phyloP scores from a whole-genome alignment of 2,329 filamentous ascomycete species.

The Microcyclospora pomicola region DNA sequence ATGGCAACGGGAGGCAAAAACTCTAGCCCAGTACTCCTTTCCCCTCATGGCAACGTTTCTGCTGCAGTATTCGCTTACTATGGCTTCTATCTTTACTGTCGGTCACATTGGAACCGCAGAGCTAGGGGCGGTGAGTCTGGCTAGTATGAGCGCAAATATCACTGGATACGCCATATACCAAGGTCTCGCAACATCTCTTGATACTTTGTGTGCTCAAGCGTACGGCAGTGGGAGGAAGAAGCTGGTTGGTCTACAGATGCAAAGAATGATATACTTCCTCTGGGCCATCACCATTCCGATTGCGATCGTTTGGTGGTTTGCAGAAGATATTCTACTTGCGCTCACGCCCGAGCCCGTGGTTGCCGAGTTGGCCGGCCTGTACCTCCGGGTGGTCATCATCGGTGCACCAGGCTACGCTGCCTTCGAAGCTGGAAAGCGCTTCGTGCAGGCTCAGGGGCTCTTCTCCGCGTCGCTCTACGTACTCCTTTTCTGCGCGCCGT shows the following conservation, averaged over 20 bases:
- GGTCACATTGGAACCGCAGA: slow-evolving; percentile 34
- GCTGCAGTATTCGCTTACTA: slow-evolving; percentile 32
- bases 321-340: slow-evolving; percentile 45
- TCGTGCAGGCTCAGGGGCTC: slow-evolving; percentile 72
- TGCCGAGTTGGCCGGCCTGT: slow-evolving; percentile 55
- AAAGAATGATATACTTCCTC: slow-evolving; percentile 66
- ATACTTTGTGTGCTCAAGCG: slow-evolving; percentile 83
- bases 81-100: slow-evolving; percentile 32
- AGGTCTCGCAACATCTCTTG: slow-evolving; percentile 68
- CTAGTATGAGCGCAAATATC: slow-evolving; percentile 33
- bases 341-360: slow-evolving; percentile 59
- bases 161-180: slow-evolving; percentile 33
- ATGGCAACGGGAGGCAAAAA: slow-evolving; percentile 79
- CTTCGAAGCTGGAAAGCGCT: slow-evolving; percentile 72
- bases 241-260: slow-evolving; percentile 68
- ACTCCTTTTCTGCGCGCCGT: slow-evolving; percentile 62
- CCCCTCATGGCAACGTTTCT: slow-evolving; percentile 32
- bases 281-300: slow-evolving; percentile 61
- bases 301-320: slow-evolving; percentile 53
- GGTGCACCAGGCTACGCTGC: slow-evolving; percentile 62
- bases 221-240: slow-evolving; percentile 82
- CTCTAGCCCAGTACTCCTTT: slow-evolving; percentile 28
- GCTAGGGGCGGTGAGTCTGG: slow-evolving; percentile 31
- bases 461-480: slow-evolving; percentile 72
- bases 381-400: slow-evolving; percentile 52